Percentiles rank a stretch among this genome's conserved stretches.
phyloP scores from a whole-genome alignment of 441 rosid species.

The Dalechampia spathulata region DNA sequence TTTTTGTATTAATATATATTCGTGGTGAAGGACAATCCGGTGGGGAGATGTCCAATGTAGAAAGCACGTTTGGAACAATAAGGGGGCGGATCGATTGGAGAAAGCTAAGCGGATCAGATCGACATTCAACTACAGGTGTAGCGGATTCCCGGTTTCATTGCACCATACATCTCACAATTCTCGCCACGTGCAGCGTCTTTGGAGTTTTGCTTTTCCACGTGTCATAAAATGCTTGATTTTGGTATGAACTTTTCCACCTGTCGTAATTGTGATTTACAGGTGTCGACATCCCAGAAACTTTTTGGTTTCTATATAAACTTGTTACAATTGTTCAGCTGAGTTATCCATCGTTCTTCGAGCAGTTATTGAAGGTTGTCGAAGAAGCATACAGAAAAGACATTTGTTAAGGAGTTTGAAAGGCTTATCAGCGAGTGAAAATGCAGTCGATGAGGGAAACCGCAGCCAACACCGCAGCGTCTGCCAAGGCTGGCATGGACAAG shows the following conservation, averaged over 20 bases:
- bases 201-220: no score
- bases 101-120: neutral
- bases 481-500: conserved; percentile 62
- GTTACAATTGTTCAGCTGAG: neutral
- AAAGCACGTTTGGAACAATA: no score
- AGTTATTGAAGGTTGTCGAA: neutral
- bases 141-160: neutral
- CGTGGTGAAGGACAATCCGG: no score
- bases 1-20: no score
- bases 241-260: neutral
- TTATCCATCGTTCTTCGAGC: neutral
- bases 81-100: neutral
- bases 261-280: neutral
- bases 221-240: neutral
- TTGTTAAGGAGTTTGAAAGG: no score
- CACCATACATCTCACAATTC: neutral
- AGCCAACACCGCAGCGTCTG: conserved; percentile 60
- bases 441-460: conserved; percentile 51
- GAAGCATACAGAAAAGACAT: no score
- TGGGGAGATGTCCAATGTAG: no score
- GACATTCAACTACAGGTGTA: neutral
- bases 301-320: neutral
- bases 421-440: conserved; percentile 25
- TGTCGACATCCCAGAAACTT: neutral
- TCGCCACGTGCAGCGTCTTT: no score